phyloP scores from a whole-genome alignment of 306 rosid genomes.

The Citrullus amarus region DNA sequence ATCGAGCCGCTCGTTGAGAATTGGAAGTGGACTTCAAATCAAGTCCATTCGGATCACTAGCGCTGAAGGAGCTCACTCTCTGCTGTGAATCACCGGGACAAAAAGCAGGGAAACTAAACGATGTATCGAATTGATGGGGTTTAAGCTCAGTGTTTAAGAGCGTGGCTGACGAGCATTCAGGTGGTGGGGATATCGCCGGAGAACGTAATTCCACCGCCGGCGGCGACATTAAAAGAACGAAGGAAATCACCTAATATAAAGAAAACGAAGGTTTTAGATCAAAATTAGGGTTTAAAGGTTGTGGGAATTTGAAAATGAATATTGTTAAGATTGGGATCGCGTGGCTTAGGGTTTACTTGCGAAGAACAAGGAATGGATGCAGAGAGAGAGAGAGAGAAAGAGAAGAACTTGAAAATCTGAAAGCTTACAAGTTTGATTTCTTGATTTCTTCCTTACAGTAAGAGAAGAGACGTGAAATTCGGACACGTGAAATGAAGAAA shows the following conservation, averaged over 20 bases:
- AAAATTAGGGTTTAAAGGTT: not conserved
- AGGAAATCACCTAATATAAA: not conserved
- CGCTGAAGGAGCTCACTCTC: constrained; percentile 10
- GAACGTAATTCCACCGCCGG: constrained; percentile 34
- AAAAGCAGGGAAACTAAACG: constrained; percentile 16
- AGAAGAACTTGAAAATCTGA: not conserved
- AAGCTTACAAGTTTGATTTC: not conserved
- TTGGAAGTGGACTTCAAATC: not conserved
- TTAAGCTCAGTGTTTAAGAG: constrained; percentile 12
- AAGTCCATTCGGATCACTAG: constrained; percentile 10
- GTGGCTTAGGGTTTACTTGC: constrained; percentile 5
- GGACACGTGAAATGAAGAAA: not conserved
- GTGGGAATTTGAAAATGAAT: not conserved
- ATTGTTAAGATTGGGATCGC: not conserved
- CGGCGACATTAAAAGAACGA: constrained; percentile 31
- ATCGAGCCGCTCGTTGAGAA: constrained; percentile 15
- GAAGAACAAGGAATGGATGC: not conserved
- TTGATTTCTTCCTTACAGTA: too few relatives aligned
- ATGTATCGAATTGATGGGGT: constrained; percentile 16
- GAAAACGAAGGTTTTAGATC: not conserved
- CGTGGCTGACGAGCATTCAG: constrained; percentile 13
- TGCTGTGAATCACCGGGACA: constrained; percentile 14
- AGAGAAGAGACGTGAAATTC: not conserved
- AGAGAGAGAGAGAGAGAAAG: not conserved
- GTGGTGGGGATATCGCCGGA: constrained; percentile 19